Percentiles rank a stretch among this genome's conserved stretches.
These are phyloP conservation scores for Sphagnum magellanicum DNA, from an alignment of 228 moss, liverwort and hornwort species.

Conservation along the genomic window DNA sequence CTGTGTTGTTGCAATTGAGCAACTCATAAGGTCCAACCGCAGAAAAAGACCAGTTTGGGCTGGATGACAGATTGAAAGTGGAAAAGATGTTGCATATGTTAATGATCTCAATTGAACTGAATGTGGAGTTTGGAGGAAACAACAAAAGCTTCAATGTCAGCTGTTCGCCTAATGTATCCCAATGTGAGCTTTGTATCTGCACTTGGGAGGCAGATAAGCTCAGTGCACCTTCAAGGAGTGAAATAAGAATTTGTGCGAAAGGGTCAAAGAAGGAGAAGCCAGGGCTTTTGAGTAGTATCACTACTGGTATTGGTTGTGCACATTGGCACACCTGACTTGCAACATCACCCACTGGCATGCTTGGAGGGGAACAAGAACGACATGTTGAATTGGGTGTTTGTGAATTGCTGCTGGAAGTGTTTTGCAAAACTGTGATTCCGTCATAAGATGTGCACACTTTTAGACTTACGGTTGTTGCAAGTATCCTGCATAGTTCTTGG, in stretches of 20 bases:
- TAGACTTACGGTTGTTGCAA: too few species aligned
- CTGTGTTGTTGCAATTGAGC: conserved; percentile 16
- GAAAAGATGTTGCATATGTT: conserved; percentile 17
- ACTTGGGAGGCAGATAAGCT: conserved; percentile 27
- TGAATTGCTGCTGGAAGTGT: too few species aligned
- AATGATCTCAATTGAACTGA: conserved; percentile 5
- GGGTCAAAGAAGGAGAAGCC: conserved; percentile 43
- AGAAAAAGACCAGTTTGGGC: conserved; percentile 35
- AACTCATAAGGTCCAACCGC: conserved; percentile 62
- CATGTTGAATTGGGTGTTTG: neutral
- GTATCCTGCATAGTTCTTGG: too few species aligned
- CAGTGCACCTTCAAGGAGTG: conserved; percentile 28
- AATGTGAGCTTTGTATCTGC: conserved; percentile 14
- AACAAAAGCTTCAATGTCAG: conserved; percentile 42
- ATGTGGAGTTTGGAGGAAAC: conserved; percentile 24
- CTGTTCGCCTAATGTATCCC: conserved; percentile 27
- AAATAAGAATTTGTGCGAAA: conserved; percentile 17
- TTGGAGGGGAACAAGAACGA: neutral
- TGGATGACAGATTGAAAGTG: conserved; percentile 39
- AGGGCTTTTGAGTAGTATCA: conserved; percentile 67
- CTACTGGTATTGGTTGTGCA: conserved; percentile 40
- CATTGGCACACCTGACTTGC: conserved; percentile 15
- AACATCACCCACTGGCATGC: conserved; percentile 18
- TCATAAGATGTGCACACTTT: too few species aligned
- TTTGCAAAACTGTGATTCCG: too few species aligned